A percentile compares a stretch with the other conserved stretches of the same genome.
Evolutionary conservation across 2,329 filamentous ascomycete genomes (phyloP).

Genomic region (Thermochaetoides dissita): DNA sequence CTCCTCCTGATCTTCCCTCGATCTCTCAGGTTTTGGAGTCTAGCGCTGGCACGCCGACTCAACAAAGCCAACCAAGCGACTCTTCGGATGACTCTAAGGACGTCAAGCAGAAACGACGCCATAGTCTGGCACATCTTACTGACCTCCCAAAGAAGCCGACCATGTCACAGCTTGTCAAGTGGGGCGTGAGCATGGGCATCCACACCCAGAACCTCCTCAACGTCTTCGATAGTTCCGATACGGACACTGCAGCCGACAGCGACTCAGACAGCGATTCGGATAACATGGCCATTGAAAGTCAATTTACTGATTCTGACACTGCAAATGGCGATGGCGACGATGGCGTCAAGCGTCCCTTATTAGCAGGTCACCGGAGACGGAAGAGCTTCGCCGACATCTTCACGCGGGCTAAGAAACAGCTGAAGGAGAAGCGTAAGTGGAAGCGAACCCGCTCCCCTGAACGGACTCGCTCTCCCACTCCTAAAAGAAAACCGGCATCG

Average conservation of each 20-base stretch:
- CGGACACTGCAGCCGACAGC: constrained; percentile 11
- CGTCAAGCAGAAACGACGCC: constrained; percentile 20
- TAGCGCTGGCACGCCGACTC: constrained; percentile 27
- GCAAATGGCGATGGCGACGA: constrained; percentile 29
- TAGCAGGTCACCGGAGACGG: constrained; percentile 19
- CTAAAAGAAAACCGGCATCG: no score
- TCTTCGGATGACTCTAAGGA: constrained; percentile 15
- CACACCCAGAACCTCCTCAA: constrained; percentile 58
- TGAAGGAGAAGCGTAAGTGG: constrained; percentile 9
- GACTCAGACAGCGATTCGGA: constrained; percentile 16
- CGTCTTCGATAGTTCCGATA: constrained; percentile 31
- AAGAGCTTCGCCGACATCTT: constrained; percentile 29
- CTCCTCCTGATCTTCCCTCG: constrained; percentile 29
- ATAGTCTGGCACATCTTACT: constrained; percentile 44
- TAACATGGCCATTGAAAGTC: constrained; percentile 14
- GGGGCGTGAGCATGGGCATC: constrained; percentile 59
- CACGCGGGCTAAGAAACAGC: constrained; percentile 19
- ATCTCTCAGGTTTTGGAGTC: constrained; percentile 31
- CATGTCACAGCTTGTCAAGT: constrained; percentile 34
- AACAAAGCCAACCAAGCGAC: constrained; percentile 28
- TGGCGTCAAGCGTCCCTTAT: constrained; percentile 17
- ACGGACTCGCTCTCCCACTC: no score
- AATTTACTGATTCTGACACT: constrained; percentile 26
- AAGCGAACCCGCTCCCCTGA: constrained; percentile 6
- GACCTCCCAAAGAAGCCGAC: constrained; percentile 49